A percentile compares a stretch with the other conserved stretches of the same genome.
Conservation (phyloP, 2,329 filamentous ascomycete genomes). For the Aschersonia sp. region DNA sequence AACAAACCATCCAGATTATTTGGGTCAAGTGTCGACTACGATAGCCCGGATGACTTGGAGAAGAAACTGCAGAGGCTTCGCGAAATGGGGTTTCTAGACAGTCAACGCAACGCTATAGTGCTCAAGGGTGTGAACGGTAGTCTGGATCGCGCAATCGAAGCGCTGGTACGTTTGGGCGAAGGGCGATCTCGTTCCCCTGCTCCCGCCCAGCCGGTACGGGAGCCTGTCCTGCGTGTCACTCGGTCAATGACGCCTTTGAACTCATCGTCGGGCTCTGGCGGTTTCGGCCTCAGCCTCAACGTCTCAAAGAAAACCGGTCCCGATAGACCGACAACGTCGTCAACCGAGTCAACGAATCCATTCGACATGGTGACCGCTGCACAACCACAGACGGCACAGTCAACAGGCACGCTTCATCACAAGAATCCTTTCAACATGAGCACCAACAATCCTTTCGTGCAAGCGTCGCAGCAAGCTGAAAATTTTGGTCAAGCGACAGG, state of each 20-base stretch:
- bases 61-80: constrained; percentile 62
- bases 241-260: constrained; percentile 41
- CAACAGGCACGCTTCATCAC: constrained; percentile 45
- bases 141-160: constrained; percentile 73
- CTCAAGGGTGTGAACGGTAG: constrained; percentile 75
- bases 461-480: constrained; percentile 23
- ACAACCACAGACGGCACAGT: constrained; percentile 48
- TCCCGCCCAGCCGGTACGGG: constrained; percentile 24
- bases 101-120: constrained; percentile 65
- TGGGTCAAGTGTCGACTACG: constrained; percentile 48
- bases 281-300: constrained; percentile 17
- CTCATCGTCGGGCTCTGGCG: constrained; percentile 15
- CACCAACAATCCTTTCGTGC: constrained; percentile 58
- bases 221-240: constrained; percentile 31
- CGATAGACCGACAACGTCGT: constrained; percentile 23
- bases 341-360: constrained; percentile 46
- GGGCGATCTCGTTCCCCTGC: constrained; percentile 30
- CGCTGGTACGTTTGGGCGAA: constrained; percentile 70
- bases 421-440: constrained; percentile 38
- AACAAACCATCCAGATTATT: constrained; percentile 58
- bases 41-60: constrained; percentile 46
- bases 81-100: constrained; percentile 87
- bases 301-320: constrained; percentile 14
- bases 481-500: constrained; percentile 25
- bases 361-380: constrained; percentile 46